A percentile compares a stretch with the other conserved stretches of the same genome.
phyloP scores from a whole-genome alignment of 169 alveolate species.

The Babesia ovis region DNA sequence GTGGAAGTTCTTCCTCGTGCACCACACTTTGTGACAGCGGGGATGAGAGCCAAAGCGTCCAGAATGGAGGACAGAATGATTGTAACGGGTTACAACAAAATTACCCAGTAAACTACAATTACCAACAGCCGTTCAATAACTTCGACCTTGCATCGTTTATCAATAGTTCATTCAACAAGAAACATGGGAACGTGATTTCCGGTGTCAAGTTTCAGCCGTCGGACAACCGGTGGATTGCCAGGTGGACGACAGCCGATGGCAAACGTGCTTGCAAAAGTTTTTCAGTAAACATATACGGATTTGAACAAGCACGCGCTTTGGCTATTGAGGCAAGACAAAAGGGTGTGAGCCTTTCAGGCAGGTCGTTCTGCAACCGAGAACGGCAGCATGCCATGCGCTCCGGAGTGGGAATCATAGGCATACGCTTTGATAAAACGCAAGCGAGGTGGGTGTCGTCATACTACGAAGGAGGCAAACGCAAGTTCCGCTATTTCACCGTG shows the following conservation, averaged over 20 bases:
- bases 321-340: constrained; percentile 79
- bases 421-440: constrained; percentile 79
- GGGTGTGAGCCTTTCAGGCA: constrained; percentile 70
- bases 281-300: constrained; percentile 78
- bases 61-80: not conserved
- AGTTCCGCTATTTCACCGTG: constrained; percentile 76
- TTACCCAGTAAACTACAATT: constrained; percentile 30
- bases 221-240: constrained; percentile 80
- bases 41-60: constrained; percentile 36
- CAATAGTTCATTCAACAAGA: constrained; percentile 23
- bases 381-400: constrained; percentile 72
- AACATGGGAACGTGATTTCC: constrained; percentile 52
- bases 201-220: constrained; percentile 81
- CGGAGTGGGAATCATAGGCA: constrained; percentile 76
- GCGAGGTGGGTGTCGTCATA: constrained; percentile 82
- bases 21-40: constrained; percentile 61
- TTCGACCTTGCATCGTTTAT: constrained; percentile 26
- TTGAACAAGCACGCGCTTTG: constrained; percentile 73
- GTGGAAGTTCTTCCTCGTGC: constrained; percentile 46
- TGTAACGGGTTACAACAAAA: constrained; percentile 5
- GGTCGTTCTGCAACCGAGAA: constrained; percentile 69
- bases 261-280: constrained; percentile 79
- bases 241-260: constrained; percentile 83
- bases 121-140: constrained; percentile 10
- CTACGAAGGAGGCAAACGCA: constrained; percentile 80